These are phyloP conservation scores for button mushroom (Agaricus bisporus) DNA, from an alignment of 768 basidiomycete species.

Conservation along the genomic window DNA sequence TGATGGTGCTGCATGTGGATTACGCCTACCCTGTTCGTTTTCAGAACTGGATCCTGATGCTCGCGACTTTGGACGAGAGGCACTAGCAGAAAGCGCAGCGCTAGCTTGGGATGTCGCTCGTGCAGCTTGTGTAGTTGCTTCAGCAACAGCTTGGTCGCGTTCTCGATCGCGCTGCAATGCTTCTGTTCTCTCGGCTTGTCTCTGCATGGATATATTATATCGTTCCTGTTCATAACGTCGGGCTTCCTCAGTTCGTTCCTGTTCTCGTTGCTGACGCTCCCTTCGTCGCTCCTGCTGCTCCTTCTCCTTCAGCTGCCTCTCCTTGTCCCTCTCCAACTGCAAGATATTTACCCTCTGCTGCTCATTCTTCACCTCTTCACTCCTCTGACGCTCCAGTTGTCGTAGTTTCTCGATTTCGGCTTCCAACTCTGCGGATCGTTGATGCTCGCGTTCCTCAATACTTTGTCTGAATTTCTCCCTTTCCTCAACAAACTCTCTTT, in stretches of 20 bases:
- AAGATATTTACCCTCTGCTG: not conserved
- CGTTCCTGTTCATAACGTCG: not conserved
- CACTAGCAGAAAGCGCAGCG: not conserved
- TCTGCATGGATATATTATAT: not conserved
- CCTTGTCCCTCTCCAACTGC: not conserved
- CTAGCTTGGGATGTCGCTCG: not conserved
- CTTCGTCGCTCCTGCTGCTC: not conserved
- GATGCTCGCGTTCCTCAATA: not conserved
- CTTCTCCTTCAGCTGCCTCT: not conserved
- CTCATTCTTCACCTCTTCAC: not conserved
- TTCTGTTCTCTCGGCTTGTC: not conserved
- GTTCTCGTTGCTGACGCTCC: not conserved
- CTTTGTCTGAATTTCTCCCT: not conserved
- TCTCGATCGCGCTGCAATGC: not conserved
- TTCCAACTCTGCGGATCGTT: not conserved
- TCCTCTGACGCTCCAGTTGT: not conserved
- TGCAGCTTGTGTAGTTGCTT: not conserved
- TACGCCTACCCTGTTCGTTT: not conserved
- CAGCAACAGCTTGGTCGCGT: not conserved
- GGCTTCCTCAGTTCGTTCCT: not conserved
- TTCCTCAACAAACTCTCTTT: not conserved
- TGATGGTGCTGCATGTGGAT: not conserved
- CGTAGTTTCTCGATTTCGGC: not conserved
- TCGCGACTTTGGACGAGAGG: not conserved
- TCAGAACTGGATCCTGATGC: conserved; percentile 2